Evolutionary conservation across 768 basidiomycete genomes (phyloP).

Genomic region (Russula dissimulans): DNA sequence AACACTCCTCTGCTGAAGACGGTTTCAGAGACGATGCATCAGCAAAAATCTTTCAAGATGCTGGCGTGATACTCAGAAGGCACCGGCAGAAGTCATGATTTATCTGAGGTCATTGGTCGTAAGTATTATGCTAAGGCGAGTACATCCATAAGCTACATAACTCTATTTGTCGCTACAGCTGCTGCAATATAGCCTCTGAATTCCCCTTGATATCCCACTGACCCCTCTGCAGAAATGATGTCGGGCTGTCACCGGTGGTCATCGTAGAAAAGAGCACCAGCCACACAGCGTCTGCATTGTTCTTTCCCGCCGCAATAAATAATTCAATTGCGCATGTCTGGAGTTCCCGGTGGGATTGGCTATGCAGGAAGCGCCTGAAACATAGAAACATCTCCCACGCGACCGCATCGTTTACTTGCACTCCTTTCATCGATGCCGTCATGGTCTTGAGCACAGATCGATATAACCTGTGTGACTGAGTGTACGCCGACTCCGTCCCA

Average conservation of each 20-base stretch:
- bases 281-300: constrained; percentile 83
- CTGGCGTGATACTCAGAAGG: constrained; percentile 72
- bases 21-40: constrained; percentile 70
- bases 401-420: constrained; percentile 59
- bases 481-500: constrained; percentile 65
- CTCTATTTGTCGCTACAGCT: not conserved
- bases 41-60: constrained; percentile 66
- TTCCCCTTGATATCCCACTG: constrained; percentile 55
- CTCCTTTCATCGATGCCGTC: constrained; percentile 51
- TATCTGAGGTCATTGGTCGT: not conserved
- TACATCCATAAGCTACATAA: not conserved
- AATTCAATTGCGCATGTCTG: constrained; percentile 56
- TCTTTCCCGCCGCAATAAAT: constrained; percentile 47
- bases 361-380: constrained; percentile 70
- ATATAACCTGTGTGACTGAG: constrained; percentile 73
- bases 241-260: constrained; percentile 32
- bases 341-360: constrained; percentile 60
- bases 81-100: constrained; percentile 40
- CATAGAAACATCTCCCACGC: constrained; percentile 75
- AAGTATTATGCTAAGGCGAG: not conserved
- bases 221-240: constrained; percentile 43
- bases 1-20: not conserved
- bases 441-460: constrained; percentile 68
- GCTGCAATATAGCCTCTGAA: constrained; percentile 20
- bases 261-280: constrained; percentile 52